Evolutionary conservation across 2,329 filamentous ascomycete species (phyloP).

Genomic region (Cercospora sp.): DNA sequence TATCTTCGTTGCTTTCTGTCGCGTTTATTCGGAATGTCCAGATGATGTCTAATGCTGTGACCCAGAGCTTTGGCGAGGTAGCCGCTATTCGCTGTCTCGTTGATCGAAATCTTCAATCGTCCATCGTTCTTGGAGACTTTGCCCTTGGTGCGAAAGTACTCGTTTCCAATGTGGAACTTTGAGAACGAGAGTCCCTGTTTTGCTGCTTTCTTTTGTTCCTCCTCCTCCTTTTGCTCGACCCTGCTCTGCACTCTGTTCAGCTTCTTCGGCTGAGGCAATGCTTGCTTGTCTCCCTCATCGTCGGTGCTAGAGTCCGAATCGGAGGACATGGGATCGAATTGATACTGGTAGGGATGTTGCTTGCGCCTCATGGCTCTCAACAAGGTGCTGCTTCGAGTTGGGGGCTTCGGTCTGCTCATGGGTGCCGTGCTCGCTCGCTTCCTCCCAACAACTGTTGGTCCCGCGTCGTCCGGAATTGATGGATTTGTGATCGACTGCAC

Average conservation of each 20-base stretch:
- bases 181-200: slow-evolving; percentile 44
- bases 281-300: slow-evolving; percentile 32
- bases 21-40: slow-evolving; percentile 38
- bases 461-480: neutral
- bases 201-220: slow-evolving; percentile 18
- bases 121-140: slow-evolving; percentile 68
- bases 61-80: slow-evolving; percentile 74
- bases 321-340: slow-evolving; percentile 35
- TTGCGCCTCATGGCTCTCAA: slow-evolving; percentile 28
- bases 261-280: neutral
- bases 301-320: slow-evolving; percentile 36
- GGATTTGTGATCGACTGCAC: slow-evolving; percentile 19
- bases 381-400: slow-evolving; percentile 28
- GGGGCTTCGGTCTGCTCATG: slow-evolving; percentile 18
- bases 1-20: slow-evolving; percentile 41
- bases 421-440: slow-evolving; percentile 27
- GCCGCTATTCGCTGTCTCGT: slow-evolving; percentile 67
- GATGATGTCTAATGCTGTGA: slow-evolving; percentile 60
- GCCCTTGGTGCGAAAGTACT: slow-evolving; percentile 65
- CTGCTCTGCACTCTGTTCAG: slow-evolving; percentile 10
- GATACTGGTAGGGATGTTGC: slow-evolving; percentile 29
- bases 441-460: slow-evolving; percentile 9
- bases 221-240: slow-evolving; percentile 20
- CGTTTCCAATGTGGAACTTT: slow-evolving; percentile 62
- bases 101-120: slow-evolving; percentile 69